A percentile compares a stretch with the other conserved stretches of the same genome.
phyloP scores from a whole-genome alignment of 306 rosid species.

The Cicer chorassanicum region DNA sequence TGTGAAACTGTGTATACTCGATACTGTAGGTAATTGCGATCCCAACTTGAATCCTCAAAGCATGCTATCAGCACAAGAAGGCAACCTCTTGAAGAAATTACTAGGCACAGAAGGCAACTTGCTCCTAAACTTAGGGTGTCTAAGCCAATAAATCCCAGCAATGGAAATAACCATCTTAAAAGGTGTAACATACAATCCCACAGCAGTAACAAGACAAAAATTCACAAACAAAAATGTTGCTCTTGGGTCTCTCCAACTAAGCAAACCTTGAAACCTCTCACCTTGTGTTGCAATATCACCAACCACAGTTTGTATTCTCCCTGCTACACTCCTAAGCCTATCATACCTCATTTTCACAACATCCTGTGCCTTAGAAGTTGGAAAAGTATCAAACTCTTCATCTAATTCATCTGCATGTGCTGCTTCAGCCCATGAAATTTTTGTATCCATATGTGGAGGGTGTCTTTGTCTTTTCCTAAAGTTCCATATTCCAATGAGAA shows the following conservation, averaged over 20 bases:
- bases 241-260: slow-evolving; percentile 56
- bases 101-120: slow-evolving; percentile 74
- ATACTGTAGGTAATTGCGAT: no score
- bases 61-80: slow-evolving; percentile 78
- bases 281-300: slow-evolving; percentile 55
- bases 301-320: slow-evolving; percentile 51
- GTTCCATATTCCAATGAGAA: slow-evolving; percentile 83
- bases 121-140: slow-evolving; percentile 77
- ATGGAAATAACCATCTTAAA: slow-evolving; percentile 59
- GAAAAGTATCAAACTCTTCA: slow-evolving; percentile 82
- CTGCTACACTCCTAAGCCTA: slow-evolving; percentile 67
- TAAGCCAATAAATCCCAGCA: slow-evolving; percentile 67
- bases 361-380: slow-evolving; percentile 63
- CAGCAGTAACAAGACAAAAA: slow-evolving; percentile 44
- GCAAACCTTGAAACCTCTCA: slow-evolving; percentile 50
- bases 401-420: slow-evolving; percentile 59
- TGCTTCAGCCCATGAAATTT: slow-evolving; percentile 85
- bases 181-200: slow-evolving; percentile 56
- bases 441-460: slow-evolving; percentile 83
- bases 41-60: slow-evolving; percentile 45
- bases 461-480: slow-evolving; percentile 61
- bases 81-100: slow-evolving; percentile 81
- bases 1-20: no score
- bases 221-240: slow-evolving; percentile 45
- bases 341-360: slow-evolving; percentile 75